phyloP scores from a whole-genome alignment of 2,329 filamentous ascomycete genomes.

The Diplodia corticola region DNA sequence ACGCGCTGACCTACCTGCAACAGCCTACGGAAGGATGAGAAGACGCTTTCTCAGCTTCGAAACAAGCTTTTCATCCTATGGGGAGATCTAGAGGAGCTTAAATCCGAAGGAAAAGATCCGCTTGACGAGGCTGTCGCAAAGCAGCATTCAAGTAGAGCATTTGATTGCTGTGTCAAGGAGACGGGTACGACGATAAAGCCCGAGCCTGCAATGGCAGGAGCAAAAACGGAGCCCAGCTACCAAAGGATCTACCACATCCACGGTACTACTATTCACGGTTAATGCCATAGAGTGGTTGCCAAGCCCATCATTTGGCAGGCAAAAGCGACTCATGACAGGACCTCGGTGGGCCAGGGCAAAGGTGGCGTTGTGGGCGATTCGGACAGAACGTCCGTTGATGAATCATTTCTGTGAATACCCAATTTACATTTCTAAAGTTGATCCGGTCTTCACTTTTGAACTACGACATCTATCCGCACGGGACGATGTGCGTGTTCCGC shows the following conservation, averaged over 20 bases:
- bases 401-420: background rate
- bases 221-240: background rate
- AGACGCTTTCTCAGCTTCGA: constrained; percentile 56
- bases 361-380: background rate
- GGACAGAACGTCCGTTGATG: background rate
- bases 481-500: background rate
- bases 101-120: constrained; percentile 38
- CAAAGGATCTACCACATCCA: constrained; percentile 10
- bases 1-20: constrained; percentile 10
- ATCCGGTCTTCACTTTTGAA: background rate
- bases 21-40: constrained; percentile 58
- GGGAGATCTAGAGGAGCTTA: constrained; percentile 79
- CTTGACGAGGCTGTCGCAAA: constrained; percentile 30
- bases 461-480: background rate
- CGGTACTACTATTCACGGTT: constrained; percentile 4
- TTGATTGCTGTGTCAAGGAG: constrained; percentile 49
- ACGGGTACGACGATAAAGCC: constrained; percentile 33
- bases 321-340: background rate
- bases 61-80: constrained; percentile 77
- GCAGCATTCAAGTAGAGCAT: constrained; percentile 42
- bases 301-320: background rate
- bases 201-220: constrained; percentile 5
- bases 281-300: background rate
- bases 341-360: background rate
- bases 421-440: background rate